Evolutionary conservation across 2,329 filamentous ascomycete species (phyloP).

Genomic region (Cladosporium cucumerinum): DNA sequence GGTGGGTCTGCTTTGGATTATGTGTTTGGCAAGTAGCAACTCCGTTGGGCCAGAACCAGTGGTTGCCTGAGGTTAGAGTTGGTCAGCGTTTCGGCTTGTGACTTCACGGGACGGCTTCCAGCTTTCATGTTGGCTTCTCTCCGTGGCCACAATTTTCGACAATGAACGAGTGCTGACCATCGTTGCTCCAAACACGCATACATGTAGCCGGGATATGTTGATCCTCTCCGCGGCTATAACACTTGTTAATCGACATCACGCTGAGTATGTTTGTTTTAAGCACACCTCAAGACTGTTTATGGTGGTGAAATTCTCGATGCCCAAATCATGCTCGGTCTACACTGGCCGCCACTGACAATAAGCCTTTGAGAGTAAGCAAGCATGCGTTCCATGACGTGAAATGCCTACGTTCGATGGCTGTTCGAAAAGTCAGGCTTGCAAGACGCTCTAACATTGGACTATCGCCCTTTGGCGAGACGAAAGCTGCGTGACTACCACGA

Average conservation of each 20-base stretch:
- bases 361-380: background rate
- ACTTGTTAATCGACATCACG: no score
- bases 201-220: no score
- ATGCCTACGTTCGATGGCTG: background rate
- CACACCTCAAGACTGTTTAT: no score
- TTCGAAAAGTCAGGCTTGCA: background rate
- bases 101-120: background rate
- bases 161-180: no score
- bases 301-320: background rate
- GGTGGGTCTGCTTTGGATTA: background rate
- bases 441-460: background rate
- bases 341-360: background rate
- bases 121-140: background rate
- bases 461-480: background rate
- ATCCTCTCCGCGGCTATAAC: no score
- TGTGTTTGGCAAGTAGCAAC: background rate
- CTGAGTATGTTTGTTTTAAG: no score
- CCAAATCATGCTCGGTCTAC: background rate
- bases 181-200: no score
- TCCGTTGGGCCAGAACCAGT: background rate
- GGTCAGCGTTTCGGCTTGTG: constrained; percentile 1
- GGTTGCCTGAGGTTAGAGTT: background rate
- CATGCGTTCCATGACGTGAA: background rate
- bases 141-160: background rate
- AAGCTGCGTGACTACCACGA: background rate